Percentiles rank a stretch among this genome's conserved stretches.
These are phyloP conservation scores for Wickerhamiella shivajii DNA, from an alignment of 805 yeast species.

Conservation along the genomic window DNA sequence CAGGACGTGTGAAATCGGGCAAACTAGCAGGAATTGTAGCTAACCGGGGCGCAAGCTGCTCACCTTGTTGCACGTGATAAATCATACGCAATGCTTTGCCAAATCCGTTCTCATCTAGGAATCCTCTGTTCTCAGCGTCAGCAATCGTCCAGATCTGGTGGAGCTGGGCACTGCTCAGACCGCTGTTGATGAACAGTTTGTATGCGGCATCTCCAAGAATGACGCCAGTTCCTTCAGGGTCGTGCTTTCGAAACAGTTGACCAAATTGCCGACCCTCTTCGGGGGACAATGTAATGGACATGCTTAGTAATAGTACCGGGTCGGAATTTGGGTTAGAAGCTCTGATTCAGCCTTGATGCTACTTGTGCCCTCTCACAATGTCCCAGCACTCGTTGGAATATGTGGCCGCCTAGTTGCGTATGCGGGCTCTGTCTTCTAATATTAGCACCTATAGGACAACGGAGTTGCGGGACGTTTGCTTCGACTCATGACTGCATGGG, in stretches of 20 bases:
- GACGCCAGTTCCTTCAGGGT: conserved; percentile 61
- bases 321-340: too few species aligned
- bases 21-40: conserved; percentile 44
- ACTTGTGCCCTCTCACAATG: too few species aligned
- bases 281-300: conserved; percentile 31
- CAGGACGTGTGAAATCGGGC: conserved; percentile 37
- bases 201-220: conserved; percentile 83
- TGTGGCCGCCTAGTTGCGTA: too few species aligned
- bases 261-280: conserved; percentile 68
- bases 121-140: conserved; percentile 81
- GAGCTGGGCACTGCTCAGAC: conserved; percentile 57
- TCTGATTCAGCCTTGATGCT: too few species aligned
- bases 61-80: conserved; percentile 72
- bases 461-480: too few species aligned
- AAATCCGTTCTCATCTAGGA: conserved; percentile 65
- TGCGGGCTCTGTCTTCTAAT: too few species aligned
- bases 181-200: conserved; percentile 70
- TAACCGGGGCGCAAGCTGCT: conserved; percentile 38
- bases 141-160: conserved; percentile 93
- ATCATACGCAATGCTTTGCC: conserved; percentile 77
- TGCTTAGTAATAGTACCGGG: too few species aligned
- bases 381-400: too few species aligned
- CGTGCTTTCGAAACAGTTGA: conserved; percentile 65
- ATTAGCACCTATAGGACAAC: too few species aligned
- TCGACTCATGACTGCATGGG: too few species aligned